Evolutionary conservation across 108 stramenopile species (phyloP), one percentile per base, ranked within the genome.

Genomic region (Pseudonitzschia delicatissima): DNA sequence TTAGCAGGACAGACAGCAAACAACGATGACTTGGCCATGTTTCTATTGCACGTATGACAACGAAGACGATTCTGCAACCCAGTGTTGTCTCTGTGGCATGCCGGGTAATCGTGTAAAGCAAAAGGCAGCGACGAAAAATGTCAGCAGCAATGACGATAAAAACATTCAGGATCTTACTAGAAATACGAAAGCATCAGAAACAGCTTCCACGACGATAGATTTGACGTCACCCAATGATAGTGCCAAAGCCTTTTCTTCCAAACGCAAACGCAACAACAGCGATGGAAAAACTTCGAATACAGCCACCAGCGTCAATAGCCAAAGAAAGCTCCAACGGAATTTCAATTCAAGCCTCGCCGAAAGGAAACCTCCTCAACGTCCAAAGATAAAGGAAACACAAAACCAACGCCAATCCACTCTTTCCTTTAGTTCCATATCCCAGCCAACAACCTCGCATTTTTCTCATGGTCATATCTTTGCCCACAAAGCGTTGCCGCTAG

Each of bases 21-120:
- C 34, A 39, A 68, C 11, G 15, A 75, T 75, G 74, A 52, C 29
- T 28, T 79, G 78, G 78, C 18, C 64, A 42, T 79, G 78, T 51
- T 37, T 28, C 21, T 72, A 61, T 5, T 79, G 78, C 42, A 79
- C 78, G 1, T 79, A 57, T 60, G 45, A 35, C 21, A 73, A 79
- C 47, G 57, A 55, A 2, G 18, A 69, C 12, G 48, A 53, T 55
- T 42, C 25, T 35, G 28, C 58, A 17, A 60, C 57, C 18, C 18
- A 42, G 15, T 79, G 78, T 59, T 52, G 49, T 37, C 64, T 79
- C 35, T 79, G 78, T 63, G 35, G 33, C n/a, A 77, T 58, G 45
- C 62, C 57, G 17, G 52, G 58, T 17, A 51, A 40, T 2, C 50
- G 36, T 11, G 50, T 13, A 23, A 48, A 26, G 20, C 4, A 45